phyloP scores from a whole-genome alignment of 768 basidiomycete genomes.

The Psilocybe tampanensis region DNA sequence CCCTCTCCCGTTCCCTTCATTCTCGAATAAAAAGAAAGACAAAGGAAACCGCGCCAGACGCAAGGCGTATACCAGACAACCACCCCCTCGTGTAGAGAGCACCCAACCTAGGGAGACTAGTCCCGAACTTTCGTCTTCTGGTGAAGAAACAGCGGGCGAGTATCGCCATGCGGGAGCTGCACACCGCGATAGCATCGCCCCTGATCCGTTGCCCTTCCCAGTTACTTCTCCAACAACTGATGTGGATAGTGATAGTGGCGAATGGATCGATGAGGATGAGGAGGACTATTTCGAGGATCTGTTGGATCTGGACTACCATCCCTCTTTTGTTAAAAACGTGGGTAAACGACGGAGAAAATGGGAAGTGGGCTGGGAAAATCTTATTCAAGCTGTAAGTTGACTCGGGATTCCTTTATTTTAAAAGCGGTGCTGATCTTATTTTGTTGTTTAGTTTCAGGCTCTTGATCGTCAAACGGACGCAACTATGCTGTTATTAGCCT shows the following conservation, averaged over 20 bases:
- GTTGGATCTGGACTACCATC: conserved; percentile 77
- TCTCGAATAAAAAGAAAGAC: conserved; percentile 48
- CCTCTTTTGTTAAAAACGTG: conserved; percentile 62
- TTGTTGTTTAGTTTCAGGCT: conserved; percentile 61
- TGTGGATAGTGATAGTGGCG: conserved; percentile 46
- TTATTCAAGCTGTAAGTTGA: conserved; percentile 66
- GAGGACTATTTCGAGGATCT: conserved; percentile 72
- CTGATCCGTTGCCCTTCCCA: conserved; percentile 18
- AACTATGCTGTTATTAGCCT: conserved; percentile 72
- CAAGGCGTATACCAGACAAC: conserved; percentile 45
- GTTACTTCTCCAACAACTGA: conserved; percentile 16
- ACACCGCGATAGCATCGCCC: conserved; percentile 1
- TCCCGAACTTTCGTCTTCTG: conserved; percentile 73
- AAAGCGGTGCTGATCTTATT: background rate
- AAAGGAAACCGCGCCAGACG: conserved; percentile 21
- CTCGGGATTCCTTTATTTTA: background rate
- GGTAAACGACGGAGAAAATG: conserved; percentile 72
- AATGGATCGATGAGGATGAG: conserved; percentile 78
- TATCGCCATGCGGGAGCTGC: conserved; percentile 25
- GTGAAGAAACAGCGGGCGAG: conserved; percentile 82
- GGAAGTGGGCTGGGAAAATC: conserved; percentile 75
- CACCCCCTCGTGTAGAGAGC: conserved; percentile 79
- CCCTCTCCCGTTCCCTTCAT: conserved; percentile 50
- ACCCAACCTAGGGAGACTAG: conserved; percentile 84
- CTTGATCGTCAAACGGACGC: conserved; percentile 82